Evolutionary conservation across 1,284 basidiomycete species (phyloP).

Genomic region (Cutaneotrichosporon sp.): DNA sequence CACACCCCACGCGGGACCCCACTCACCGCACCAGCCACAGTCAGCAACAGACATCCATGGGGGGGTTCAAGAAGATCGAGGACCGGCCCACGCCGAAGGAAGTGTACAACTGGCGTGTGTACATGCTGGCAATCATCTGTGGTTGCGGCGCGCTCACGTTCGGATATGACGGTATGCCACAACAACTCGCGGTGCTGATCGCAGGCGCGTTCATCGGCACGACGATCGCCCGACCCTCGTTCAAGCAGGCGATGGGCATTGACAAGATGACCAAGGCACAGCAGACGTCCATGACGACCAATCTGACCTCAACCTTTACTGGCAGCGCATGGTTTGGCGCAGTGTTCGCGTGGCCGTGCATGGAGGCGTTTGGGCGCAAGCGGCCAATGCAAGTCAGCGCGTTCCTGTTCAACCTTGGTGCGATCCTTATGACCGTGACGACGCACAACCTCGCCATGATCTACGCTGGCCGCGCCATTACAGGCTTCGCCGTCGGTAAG

Average conservation of each 20-base stretch:
- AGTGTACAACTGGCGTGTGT: slow-evolving; percentile 59
- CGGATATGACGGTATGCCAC: slow-evolving; percentile 50
- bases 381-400: slow-evolving; percentile 36
- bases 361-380: slow-evolving; percentile 39
- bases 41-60: slow-evolving; percentile 8
- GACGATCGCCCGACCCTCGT: slow-evolving; percentile 55
- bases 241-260: slow-evolving; percentile 55
- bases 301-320: slow-evolving; percentile 51
- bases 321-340: slow-evolving; percentile 49
- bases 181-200: neutral
- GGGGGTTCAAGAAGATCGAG: slow-evolving; percentile 43
- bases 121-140: slow-evolving; percentile 49
- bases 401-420: slow-evolving; percentile 47
- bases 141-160: slow-evolving; percentile 53
- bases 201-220: slow-evolving; percentile 54
- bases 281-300: slow-evolving; percentile 50
- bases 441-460: slow-evolving; percentile 35
- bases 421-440: slow-evolving; percentile 44
- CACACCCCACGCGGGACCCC: neutral
- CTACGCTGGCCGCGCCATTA: slow-evolving; percentile 44
- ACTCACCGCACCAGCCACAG: neutral
- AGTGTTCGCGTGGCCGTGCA: slow-evolving; percentile 28
- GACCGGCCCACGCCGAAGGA: slow-evolving; percentile 56
- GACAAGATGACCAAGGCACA: slow-evolving; percentile 41
- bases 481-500: slow-evolving; percentile 45